These are phyloP conservation scores for Talaromyces sp. DNA, from an alignment of 2,329 filamentous ascomycete species.

Conservation along the genomic window DNA sequence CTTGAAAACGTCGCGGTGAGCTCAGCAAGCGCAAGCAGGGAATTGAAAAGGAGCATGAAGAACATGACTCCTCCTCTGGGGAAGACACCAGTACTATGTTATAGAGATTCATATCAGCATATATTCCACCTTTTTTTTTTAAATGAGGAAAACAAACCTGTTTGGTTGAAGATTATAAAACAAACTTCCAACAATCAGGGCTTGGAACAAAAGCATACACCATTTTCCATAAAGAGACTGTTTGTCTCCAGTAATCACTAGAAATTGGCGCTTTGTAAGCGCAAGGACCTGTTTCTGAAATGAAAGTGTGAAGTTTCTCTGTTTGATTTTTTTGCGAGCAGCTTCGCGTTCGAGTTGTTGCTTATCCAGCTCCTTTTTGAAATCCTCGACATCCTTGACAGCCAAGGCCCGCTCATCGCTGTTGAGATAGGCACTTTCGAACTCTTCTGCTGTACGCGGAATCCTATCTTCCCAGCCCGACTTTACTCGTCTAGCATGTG, in stretches of 20 bases:
- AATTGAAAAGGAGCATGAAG: constrained; percentile 60
- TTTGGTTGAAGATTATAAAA: constrained; percentile 53
- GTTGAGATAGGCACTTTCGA: constrained; percentile 48
- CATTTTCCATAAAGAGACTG: constrained; percentile 50
- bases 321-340: constrained; percentile 34
- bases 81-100: constrained; percentile 49
- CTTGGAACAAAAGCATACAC: constrained; percentile 43
- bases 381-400: constrained; percentile 49
- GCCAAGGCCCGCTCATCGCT: constrained; percentile 43
- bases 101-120: not conserved
- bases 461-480: constrained; percentile 55
- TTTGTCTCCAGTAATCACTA: constrained; percentile 52
- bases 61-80: constrained; percentile 59
- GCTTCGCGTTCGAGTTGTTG: constrained; percentile 39
- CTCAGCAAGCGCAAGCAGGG: constrained; percentile 58
- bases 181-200: constrained; percentile 45
- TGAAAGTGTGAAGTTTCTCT: constrained; percentile 51
- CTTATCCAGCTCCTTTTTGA: constrained; percentile 46
- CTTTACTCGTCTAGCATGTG: constrained; percentile 53
- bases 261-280: constrained; percentile 52
- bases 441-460: constrained; percentile 53
- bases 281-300: constrained; percentile 25
- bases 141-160: constrained; percentile 22
- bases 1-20: constrained; percentile 57
- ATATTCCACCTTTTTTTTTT: not conserved